phyloP scores from a whole-genome alignment of 129 eudicot genomes.

The Deinandra increscens region DNA sequence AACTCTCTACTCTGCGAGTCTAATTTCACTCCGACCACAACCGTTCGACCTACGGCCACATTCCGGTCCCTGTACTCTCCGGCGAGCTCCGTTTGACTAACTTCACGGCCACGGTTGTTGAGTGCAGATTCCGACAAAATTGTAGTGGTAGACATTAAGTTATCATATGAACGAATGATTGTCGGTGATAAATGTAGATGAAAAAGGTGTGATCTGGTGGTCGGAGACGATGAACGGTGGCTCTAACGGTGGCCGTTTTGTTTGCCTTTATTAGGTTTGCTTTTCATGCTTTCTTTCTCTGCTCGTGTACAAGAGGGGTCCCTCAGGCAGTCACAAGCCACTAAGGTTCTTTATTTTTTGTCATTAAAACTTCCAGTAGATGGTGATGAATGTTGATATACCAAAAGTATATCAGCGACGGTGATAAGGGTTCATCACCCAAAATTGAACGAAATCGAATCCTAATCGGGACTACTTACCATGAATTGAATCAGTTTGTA shows the following conservation, averaged over 20 bases:
- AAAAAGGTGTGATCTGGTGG: slow-evolving; percentile 20
- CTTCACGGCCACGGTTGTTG: background rate
- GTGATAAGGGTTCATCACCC: too few relatives aligned
- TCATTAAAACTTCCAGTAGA: slow-evolving; percentile 4
- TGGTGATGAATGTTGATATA: too few relatives aligned
- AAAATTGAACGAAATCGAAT: too few relatives aligned
- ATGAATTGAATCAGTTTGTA: too few relatives aligned
- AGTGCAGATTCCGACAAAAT: slow-evolving; percentile 16
- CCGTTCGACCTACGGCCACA: slow-evolving; percentile 36
- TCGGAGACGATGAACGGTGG: slow-evolving; percentile 12
- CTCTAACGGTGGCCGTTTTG: slow-evolving; percentile 19
- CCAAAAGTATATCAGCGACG: too few relatives aligned
- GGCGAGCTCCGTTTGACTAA: slow-evolving; percentile 38
- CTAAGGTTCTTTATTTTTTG: slow-evolving; percentile 9
- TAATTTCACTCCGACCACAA: slow-evolving; percentile 68
- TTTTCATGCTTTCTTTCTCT: too few relatives aligned
- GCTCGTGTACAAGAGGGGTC: slow-evolving; percentile 31
- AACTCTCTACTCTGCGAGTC: slow-evolving; percentile 58
- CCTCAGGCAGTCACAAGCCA: slow-evolving; percentile 30
- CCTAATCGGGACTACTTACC: too few relatives aligned
- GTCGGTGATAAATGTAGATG: background rate
- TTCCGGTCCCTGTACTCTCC: slow-evolving; percentile 44
- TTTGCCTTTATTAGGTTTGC: slow-evolving; percentile 41
- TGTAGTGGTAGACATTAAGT: background rate
- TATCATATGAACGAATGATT: background rate